phyloP scores from a whole-genome alignment of 805 yeast genomes.

The Suhomyces tanzawaensis region DNA sequence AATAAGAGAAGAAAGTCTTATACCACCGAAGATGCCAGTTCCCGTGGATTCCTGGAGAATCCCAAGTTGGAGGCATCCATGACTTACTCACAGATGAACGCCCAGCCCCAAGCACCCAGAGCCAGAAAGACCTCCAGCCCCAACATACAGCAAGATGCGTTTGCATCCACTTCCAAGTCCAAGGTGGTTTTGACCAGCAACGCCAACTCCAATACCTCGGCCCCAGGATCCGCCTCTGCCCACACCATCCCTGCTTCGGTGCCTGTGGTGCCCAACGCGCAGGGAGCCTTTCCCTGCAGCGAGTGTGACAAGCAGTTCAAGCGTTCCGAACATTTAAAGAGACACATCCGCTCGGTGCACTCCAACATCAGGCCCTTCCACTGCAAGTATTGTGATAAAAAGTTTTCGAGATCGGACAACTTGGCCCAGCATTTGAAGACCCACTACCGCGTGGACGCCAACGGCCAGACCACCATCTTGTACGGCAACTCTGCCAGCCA shows the following conservation, averaged over 20 bases:
- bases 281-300: slow-evolving; percentile 35
- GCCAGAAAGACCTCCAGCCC: neutral
- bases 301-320: slow-evolving; percentile 44
- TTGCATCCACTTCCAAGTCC: neutral
- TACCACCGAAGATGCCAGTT: slow-evolving; percentile 1
- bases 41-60: neutral
- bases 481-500: slow-evolving; percentile 5
- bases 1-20: slow-evolving; percentile 12
- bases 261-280: slow-evolving; percentile 10
- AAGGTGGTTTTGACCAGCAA: neutral
- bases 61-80: slow-evolving; percentile 1
- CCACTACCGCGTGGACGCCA: slow-evolving; percentile 18
- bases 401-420: slow-evolving; percentile 41
- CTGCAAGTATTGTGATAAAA: slow-evolving; percentile 45
- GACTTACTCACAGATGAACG: neutral
- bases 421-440: slow-evolving; percentile 46
- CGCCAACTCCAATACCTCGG: neutral
- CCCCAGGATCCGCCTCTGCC: neutral
- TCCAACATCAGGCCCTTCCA: slow-evolving; percentile 45
- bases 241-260: slow-evolving; percentile 2
- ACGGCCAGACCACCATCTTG: slow-evolving; percentile 9
- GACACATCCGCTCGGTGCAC: slow-evolving; percentile 44
- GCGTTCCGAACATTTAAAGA: slow-evolving; percentile 42
- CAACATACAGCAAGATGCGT: neutral
- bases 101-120: neutral